A percentile compares a stretch with the other conserved stretches of the same genome.
Conservation (phyloP, 805 yeast species). For the Yarrowia sp. region DNA sequence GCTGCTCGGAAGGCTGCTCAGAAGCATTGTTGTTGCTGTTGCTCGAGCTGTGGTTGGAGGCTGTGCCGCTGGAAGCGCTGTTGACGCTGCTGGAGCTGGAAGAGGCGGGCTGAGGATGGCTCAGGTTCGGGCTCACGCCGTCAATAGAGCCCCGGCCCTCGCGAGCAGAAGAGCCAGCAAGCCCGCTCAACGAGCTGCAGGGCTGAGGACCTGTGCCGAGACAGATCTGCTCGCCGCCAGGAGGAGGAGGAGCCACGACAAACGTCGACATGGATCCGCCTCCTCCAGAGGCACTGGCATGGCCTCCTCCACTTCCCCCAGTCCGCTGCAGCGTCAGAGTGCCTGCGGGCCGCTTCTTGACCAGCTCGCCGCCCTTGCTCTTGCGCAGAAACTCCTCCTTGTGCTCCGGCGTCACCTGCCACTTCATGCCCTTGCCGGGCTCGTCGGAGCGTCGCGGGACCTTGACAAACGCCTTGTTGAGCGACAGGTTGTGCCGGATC, state of each 20-base stretch:
- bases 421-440: constrained; percentile 99
- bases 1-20: neutral
- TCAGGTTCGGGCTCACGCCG: neutral
- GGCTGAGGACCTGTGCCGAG: neutral
- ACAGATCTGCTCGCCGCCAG: constrained; percentile 18
- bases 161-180: neutral
- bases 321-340: constrained; percentile 22
- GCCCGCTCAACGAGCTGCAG: too few relatives aligned
- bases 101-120: neutral
- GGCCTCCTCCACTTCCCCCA: neutral
- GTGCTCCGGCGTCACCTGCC: constrained; percentile 89
- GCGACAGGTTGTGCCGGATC: constrained; percentile 88
- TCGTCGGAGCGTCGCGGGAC: constrained; percentile 94
- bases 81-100: neutral
- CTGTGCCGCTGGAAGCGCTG: too few relatives aligned
- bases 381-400: constrained; percentile 80
- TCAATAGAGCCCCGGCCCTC: neutral
- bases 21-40: neutral
- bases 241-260: constrained; percentile 23
- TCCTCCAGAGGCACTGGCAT: neutral
- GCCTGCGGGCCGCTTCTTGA: constrained; percentile 27
- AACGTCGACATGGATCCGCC: constrained; percentile 16
- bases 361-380: constrained; percentile 60
- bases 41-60: neutral
- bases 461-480: constrained; percentile 96